phyloP scores from a whole-genome alignment of 352 stramenopile species.

The Phytophthora vignae region DNA sequence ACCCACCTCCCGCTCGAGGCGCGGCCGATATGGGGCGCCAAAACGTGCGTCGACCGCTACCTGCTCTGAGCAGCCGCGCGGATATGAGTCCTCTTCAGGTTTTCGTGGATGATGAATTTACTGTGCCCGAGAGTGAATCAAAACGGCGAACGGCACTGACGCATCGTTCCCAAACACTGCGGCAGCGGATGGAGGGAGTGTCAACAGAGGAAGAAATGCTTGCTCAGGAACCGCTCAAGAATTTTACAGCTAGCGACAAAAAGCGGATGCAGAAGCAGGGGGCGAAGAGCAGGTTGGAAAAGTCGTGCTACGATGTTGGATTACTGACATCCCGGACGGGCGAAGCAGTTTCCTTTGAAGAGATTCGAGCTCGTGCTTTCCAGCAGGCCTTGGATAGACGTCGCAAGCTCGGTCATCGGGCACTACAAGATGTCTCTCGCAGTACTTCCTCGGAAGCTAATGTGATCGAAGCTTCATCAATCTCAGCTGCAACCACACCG shows the following conservation, averaged over 20 bases:
- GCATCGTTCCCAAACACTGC: constrained; percentile 69
- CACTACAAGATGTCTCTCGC: constrained; percentile 39
- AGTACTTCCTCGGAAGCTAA: constrained; percentile 20
- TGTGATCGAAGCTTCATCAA: constrained; percentile 8
- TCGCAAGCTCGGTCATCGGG: constrained; percentile 19
- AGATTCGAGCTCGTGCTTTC: constrained; percentile 63
- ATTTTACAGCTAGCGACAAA: constrained; percentile 55
- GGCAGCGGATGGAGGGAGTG: constrained; percentile 73
- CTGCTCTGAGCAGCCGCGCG: constrained; percentile 12
- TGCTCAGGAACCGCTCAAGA: constrained; percentile 79
- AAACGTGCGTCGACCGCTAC: constrained; percentile 8
- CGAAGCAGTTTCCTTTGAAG: constrained; percentile 80
- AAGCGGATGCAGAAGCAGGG: constrained; percentile 31
- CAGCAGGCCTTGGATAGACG: constrained; percentile 19
- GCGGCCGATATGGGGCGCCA: constrained; percentile 8
- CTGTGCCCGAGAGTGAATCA: constrained; percentile 26
- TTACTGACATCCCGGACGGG: constrained; percentile 52
- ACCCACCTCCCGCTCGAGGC: constrained; percentile 20
- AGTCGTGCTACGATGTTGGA: constrained; percentile 50
- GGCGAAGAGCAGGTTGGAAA: constrained; percentile 29
- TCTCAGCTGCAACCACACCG: too few species aligned
- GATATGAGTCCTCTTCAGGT: constrained; percentile 60
- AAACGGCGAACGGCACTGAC: constrained; percentile 45
- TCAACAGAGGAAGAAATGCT: constrained; percentile 83
- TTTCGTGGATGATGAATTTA: constrained; percentile 83